Base-by-base conservation (phyloP, 768 basidiomycete genomes). In the Leucocoprinus leucothites region DNA sequence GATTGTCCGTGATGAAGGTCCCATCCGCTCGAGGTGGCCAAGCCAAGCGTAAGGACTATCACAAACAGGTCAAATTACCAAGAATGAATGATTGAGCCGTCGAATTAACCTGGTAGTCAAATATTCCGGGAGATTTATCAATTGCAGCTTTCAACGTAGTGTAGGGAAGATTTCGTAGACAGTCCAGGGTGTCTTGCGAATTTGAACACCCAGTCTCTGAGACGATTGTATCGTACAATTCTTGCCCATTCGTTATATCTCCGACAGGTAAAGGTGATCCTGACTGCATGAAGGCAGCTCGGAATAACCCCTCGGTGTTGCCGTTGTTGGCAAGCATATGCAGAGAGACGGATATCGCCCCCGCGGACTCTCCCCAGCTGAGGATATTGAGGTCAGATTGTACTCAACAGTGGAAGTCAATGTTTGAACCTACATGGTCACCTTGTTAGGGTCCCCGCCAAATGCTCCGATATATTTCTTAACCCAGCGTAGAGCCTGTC, bases 391-490 rank as follows among this genome's bases (percentile, higher is more conserved):
- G 9, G 51, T 13, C 28, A 38, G 14, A 1, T 28, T 16, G 3
- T 3, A n/a, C n/a, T 40, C 19, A 51, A 21, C n/a, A n/a, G n/a
- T 13, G 21, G 14, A 46, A 31, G 9, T 3, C 16, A 53, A 24
- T 9, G 18, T 13, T n/a, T 38, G 16, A 38, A 58, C 66, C 18
- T 59, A 80, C 78, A 81, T 74, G 0, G 80, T 81, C 11, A 82
- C 82, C 60, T 77, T 78, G 0, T 61, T 59, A 4, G 77, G 74
- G 65, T 87, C 80, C 9, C 86, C 86, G 3, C 85, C 84, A 53
- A 86, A 88, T 1, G 74, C 70, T 21, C 60, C 61, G 50, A 86
- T 83, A 63, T 87, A 80, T 61, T 80, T 74, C 51, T 84, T 77
- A 2, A 86, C 74, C 85, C 85, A 88, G 60, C 78, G 66, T 25